A percentile compares a stretch with the other conserved stretches of the same genome.
These are phyloP conservation scores for Komagataella mondaviorum DNA, from an alignment of 805 yeast genomes.

Conservation along the genomic window DNA sequence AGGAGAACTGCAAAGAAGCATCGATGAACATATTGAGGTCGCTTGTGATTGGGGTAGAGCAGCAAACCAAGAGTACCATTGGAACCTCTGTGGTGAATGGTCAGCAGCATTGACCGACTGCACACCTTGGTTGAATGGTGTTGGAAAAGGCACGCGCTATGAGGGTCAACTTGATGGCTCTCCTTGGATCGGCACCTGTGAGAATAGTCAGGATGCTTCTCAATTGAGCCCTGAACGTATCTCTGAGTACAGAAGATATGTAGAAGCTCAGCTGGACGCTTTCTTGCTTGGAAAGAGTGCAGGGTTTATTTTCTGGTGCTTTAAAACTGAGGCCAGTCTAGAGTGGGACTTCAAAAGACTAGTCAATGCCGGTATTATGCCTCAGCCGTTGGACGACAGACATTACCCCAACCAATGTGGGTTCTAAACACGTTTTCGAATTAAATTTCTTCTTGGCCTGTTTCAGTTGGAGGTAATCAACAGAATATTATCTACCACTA, in stretches of 20 bases:
- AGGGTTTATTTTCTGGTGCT: constrained; percentile 67
- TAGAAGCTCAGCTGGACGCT: constrained; percentile 49
- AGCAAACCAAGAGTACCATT: constrained; percentile 24
- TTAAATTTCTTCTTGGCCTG: background rate
- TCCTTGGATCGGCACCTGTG: constrained; percentile 31
- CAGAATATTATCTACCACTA: too few relatives aligned
- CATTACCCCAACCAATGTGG: constrained; percentile 56
- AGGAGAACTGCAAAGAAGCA: constrained; percentile 38
- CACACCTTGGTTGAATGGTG: constrained; percentile 57
- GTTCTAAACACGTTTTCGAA: background rate
- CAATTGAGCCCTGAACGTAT: constrained; percentile 30
- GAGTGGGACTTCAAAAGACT: constrained; percentile 56
- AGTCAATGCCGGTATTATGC: constrained; percentile 38
- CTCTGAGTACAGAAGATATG: constrained; percentile 32
- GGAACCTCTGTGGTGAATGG: constrained; percentile 58
- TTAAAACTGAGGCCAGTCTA: constrained; percentile 48
- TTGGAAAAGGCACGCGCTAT: constrained; percentile 52
- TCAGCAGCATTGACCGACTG: constrained; percentile 63
- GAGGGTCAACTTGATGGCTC: constrained; percentile 32
- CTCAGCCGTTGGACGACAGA: constrained; percentile 52
- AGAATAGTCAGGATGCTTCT: constrained; percentile 19
- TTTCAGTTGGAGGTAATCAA: too few relatives aligned
- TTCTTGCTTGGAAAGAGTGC: constrained; percentile 25
- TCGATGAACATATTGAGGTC: constrained; percentile 47
- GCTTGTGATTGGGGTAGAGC: constrained; percentile 37